Conservation (phyloP, 306 rosid species). For the Morella rubra region DNA sequence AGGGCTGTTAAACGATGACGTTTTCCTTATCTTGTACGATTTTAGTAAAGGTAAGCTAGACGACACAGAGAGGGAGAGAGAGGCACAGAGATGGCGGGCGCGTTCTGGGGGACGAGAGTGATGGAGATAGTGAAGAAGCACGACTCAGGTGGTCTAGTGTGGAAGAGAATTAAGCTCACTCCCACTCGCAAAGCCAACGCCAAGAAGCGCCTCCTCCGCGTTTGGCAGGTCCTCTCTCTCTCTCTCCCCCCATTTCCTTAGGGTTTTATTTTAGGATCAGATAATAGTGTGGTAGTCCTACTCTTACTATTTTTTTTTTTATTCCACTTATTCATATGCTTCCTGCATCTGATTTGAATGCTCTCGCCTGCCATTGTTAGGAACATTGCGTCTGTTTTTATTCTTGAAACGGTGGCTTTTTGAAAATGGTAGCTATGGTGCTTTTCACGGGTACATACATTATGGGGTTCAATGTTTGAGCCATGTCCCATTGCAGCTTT, state of each 20-base stretch:
- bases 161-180: constrained; percentile 96
- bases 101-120: constrained; percentile 80
- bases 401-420: too few species aligned
- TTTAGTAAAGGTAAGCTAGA: too few species aligned
- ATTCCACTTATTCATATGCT: not conserved
- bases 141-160: constrained; percentile 80
- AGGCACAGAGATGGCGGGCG: constrained; percentile 53
- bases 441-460: too few species aligned
- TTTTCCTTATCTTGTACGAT: too few species aligned
- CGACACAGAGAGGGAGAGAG: not conserved
- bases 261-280: constrained; percentile 11
- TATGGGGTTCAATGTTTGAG: too few species aligned
- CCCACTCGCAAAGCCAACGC: constrained; percentile 92
- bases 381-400: not conserved
- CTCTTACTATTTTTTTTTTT: too few species aligned
- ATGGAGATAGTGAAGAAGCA: constrained; percentile 96
- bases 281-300: not conserved
- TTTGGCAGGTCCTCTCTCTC: constrained; percentile 70
- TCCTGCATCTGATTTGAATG: not conserved
- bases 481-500: too few species aligned
- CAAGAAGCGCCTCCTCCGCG: constrained; percentile 87
- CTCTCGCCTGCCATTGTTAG: not conserved
- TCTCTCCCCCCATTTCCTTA: constrained; percentile 2
- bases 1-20: too few species aligned
- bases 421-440: too few species aligned